Base-by-base conservation (phyloP, 2,329 filamentous ascomycete species). In the Neocatenulostroma microsporum region DNA sequence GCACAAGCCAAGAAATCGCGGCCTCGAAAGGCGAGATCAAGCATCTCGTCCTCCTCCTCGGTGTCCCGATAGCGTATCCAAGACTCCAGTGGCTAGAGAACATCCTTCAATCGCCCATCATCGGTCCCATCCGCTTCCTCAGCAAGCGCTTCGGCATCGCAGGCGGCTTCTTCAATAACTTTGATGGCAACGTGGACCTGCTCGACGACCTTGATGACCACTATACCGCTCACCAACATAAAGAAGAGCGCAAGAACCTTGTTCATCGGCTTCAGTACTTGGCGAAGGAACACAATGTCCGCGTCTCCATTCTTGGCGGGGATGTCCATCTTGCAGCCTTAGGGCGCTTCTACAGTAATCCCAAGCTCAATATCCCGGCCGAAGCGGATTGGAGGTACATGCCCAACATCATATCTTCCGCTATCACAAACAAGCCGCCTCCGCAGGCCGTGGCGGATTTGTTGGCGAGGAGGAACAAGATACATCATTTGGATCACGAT, bases 41-140 rank as follows among this genome's bases (percentile, higher is more conserved):
- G 60, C 77, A 81, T 51, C 55, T 81, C 15, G 65, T 81, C 25
- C 60, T 81, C 15, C 62, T 81, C 9, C 64, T 81, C 2, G 82
- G 82, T 38, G 78, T 84, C 15, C 84, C 87, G 0, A 89, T 93
- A 50, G 67, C 68, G 1, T 70, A 74, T 46, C 71, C 70, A 2
- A 85, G 89, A 50, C 71, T 95, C 36, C 91, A 88, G n/a, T 95
- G 89, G 89, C 72, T 95, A 4, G 89, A 96, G 59, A 95, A 94
- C 54, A 83, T 95, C 40, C 76, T 96, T 50, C 74, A 75, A 12
- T 93, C 85, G 42, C 88, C 89, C 1, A 50, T 95, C 17, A 88
- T 95, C 55, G 87, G 82, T 0, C 87, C 88, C 0, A 78, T 95
- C 56, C 88, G 87, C 54, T 80, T 96, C 45, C 60, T 95, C 51